Evolutionary conservation across 1,284 basidiomycete genomes (phyloP).

Genomic region (Pascua sp.): DNA sequence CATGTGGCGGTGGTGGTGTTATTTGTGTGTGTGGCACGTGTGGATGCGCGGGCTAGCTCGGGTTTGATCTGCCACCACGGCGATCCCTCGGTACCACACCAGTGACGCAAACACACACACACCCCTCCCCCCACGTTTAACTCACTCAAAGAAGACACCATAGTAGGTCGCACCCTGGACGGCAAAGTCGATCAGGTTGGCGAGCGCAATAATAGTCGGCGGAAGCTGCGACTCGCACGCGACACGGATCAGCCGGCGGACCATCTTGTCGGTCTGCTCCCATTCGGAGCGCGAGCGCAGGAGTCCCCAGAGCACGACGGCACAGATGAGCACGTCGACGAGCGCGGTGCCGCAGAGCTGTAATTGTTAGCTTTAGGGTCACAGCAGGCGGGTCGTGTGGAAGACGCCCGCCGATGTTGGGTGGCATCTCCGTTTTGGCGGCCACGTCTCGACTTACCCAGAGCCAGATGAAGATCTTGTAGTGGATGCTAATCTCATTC

Average conservation of each 20-base stretch:
- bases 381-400: too few species aligned
- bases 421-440: too few species aligned
- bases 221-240: constrained; percentile 30
- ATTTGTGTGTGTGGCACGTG: too few species aligned
- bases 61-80: too few species aligned
- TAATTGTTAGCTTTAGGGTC: not conserved
- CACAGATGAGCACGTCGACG: constrained; percentile 15
- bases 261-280: constrained; percentile 26
- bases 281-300: constrained; percentile 25
- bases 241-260: constrained; percentile 20
- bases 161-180: constrained; percentile 19
- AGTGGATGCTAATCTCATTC: not conserved
- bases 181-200: constrained; percentile 23
- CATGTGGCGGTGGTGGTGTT: too few species aligned
- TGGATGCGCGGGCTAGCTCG: too few species aligned
- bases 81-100: too few species aligned
- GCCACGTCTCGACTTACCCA: constrained; percentile 3
- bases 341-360: constrained; percentile 5
- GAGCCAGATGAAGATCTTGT: constrained; percentile 12
- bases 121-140: too few species aligned
- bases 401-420: too few species aligned
- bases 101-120: too few species aligned
- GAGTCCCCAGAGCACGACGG: constrained; percentile 23
- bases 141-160: constrained; percentile 25
- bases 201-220: constrained; percentile 23